These are phyloP conservation scores for Backusella liffmaniae DNA, from an alignment of 192 early-diverging fungal species.

Conservation along the genomic window DNA sequence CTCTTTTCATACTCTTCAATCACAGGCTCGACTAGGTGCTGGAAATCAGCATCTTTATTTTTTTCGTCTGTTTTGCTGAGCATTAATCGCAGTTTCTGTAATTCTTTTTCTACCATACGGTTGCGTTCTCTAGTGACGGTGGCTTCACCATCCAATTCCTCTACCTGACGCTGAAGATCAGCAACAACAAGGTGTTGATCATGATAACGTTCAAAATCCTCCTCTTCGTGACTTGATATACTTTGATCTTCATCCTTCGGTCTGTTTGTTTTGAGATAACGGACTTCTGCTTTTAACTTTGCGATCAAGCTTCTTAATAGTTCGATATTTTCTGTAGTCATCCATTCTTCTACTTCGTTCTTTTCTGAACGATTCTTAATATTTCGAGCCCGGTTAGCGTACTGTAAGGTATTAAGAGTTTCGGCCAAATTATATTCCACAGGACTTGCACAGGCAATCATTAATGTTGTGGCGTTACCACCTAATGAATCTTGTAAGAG, in stretches of 20 bases:
- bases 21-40: constrained; percentile 62
- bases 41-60: constrained; percentile 33
- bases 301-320: constrained; percentile 62
- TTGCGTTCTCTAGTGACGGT: constrained; percentile 30
- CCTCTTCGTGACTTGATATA: constrained; percentile 3
- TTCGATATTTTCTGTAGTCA: constrained; percentile 65
- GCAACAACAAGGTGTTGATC: constrained; percentile 30
- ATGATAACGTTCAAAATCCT: constrained; percentile 22
- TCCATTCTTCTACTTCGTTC: constrained; percentile 61
- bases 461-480: constrained; percentile 88
- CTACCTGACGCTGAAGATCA: constrained; percentile 34
- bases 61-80: constrained; percentile 20
- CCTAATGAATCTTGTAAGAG: constrained; percentile 97
- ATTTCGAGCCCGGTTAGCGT: constrained; percentile 93
- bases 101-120: constrained; percentile 24
- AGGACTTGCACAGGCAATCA: constrained; percentile 91
- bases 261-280: constrained; percentile 37
- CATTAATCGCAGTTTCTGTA: constrained; percentile 6
- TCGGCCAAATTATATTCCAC: constrained; percentile 84
- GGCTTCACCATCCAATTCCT: constrained; percentile 33
- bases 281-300: constrained; percentile 60
- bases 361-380: constrained; percentile 61
- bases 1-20: constrained; percentile 73
- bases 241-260: constrained; percentile 4
- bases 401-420: constrained; percentile 93